Evolutionary conservation across 1,284 basidiomycete genomes (phyloP).

Genomic region (Bjerkandera adusta): DNA sequence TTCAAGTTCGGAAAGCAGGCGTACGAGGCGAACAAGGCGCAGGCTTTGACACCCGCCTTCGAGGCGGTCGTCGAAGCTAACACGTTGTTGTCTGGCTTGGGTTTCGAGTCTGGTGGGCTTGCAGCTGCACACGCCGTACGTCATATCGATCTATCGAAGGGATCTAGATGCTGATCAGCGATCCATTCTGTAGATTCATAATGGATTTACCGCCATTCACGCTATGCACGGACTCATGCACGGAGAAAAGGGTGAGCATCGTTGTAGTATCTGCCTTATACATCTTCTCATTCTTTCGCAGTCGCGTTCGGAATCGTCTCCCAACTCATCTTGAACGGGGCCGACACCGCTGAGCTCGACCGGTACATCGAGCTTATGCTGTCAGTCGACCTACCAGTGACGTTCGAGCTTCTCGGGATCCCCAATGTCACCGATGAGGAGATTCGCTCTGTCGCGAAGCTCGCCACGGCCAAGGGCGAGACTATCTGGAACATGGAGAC

Average conservation of each 20-base stretch:
- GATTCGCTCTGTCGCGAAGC: conserved; percentile 27
- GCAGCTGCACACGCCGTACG: conserved; percentile 34
- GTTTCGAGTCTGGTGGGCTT: conserved; percentile 34
- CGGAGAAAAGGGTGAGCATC: conserved; percentile 31
- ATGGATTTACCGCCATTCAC: conserved; percentile 33
- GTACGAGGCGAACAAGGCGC: conserved; percentile 33
- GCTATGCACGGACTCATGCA: conserved; percentile 30
- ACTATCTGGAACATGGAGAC: conserved; percentile 35
- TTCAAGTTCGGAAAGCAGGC: conserved; percentile 34
- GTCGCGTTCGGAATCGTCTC: conserved; percentile 33
- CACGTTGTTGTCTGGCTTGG: conserved; percentile 32
- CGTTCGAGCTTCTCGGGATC: conserved; percentile 31
- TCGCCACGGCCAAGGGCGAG: conserved; percentile 29
- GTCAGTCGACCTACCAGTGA: conserved; percentile 32
- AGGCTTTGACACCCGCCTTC: conserved; percentile 32
- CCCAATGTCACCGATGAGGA: conserved; percentile 30
- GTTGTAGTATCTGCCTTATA: neutral
- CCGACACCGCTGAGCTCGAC: conserved; percentile 26
- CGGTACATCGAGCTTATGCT: conserved; percentile 33
- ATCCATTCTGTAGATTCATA: conserved; percentile 26
- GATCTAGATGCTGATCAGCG: neutral
- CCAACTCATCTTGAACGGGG: conserved; percentile 31
- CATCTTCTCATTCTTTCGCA: conserved; percentile 5
- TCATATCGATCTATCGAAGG: neutral
- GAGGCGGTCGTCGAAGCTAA: conserved; percentile 36